Base-by-base conservation (phyloP, 805 yeast genomes). In the Candida caryicola region DNA sequence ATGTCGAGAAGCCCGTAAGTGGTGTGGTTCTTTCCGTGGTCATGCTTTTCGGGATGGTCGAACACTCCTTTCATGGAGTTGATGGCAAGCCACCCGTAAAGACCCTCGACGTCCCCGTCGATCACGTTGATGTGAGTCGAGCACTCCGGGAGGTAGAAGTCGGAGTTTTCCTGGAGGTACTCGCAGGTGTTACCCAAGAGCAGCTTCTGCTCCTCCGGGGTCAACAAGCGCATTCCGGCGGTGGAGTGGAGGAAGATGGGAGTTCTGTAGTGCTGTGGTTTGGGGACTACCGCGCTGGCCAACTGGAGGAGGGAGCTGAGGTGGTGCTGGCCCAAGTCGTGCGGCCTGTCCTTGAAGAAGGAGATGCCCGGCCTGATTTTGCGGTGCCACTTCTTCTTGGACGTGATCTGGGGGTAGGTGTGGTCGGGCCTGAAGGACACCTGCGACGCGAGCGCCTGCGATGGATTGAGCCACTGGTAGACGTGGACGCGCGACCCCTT, bases 191-290 rank as follows among this genome's bases (percentile, higher is more conserved):
- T 60, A 12, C 60, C 64, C 40, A 81, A 51, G 14, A 81, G 68
- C 13, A 57, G 56, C 30, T 60, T 61, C 46, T 74, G 80, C 25
- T 75, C 74, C 9, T 66, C 61, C 1, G 81, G 83, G 15, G 69
- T 71, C 29, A 82, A 58, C 10, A 77, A 54, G 31, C 87, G 58
- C 79, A 81, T 73, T 0, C 86, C 86, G 0, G 84, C 88, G 0
- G 88, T 82, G 1, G 85, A 79, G 55, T 82, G 86, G 5, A 82
- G 54, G 46, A 79, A 81, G 1, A 82, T 66, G 0, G 90, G 90
- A 0, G 90, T 82, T 33, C 87, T 52, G 7, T 50, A 50, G 35
- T 76, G 80, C 52, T 81, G 85, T 13, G 77, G 74, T 37, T 65
- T 61, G 12, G 90, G 90, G 2, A 82, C 73, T 5, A 77, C 62